Evolutionary conservation across 1,284 basidiomycete species (phyloP).

Genomic region (Rhodotorula mucilaginosa): DNA sequence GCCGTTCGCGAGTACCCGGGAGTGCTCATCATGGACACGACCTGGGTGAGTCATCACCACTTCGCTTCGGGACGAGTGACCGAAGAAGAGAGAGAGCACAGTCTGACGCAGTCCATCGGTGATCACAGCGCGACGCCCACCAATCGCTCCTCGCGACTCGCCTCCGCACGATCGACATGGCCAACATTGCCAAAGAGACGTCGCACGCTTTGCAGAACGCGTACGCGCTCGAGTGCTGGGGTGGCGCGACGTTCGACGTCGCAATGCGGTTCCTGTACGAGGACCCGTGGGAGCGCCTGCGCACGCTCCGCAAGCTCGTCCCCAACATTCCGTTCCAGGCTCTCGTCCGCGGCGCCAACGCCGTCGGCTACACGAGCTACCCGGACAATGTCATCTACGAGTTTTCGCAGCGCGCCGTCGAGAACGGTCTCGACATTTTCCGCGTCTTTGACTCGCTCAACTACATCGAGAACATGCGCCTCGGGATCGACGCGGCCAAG

Average conservation of each 20-base stretch:
- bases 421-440: constrained; percentile 99
- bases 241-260: constrained; percentile 98
- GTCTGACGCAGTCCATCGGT: no score
- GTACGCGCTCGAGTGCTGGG: constrained; percentile 98
- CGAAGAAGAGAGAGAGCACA: no score
- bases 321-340: constrained; percentile 99
- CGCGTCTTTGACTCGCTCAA: constrained; percentile 99
- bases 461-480: constrained; percentile 93
- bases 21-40: constrained; percentile 75
- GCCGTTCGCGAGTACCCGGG: constrained; percentile 96
- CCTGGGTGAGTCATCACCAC: constrained; percentile 59
- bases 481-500: constrained; percentile 98
- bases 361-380: constrained; percentile 98
- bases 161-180: constrained; percentile 94
- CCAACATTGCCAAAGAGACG: constrained; percentile 98
- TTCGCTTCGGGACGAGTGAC: not conserved
- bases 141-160: constrained; percentile 96
- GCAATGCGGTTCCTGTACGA: constrained; percentile 99
- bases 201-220: constrained; percentile 91
- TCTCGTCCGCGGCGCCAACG: constrained; percentile 96
- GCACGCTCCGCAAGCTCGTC: constrained; percentile 89
- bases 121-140: constrained; percentile 79
- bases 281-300: constrained; percentile 98
- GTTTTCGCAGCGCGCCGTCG: constrained; percentile 72
- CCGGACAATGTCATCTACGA: constrained; percentile 73